Conservation (phyloP, 257 asterid species). For the Solanum appendiculatum region DNA sequence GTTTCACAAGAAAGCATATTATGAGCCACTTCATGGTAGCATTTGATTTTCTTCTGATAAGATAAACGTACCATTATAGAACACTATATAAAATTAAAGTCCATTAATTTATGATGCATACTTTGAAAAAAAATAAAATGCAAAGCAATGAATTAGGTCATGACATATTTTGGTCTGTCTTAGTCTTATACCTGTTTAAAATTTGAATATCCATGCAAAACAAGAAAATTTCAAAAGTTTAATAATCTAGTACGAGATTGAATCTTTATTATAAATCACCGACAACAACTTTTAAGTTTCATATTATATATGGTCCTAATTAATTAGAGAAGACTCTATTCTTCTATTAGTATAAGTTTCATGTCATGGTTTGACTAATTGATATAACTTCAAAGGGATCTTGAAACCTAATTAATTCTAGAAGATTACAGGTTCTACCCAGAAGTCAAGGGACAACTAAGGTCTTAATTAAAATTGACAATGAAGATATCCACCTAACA, state of each 20-base stretch:
- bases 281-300: neutral
- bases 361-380: neutral
- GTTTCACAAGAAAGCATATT: neutral
- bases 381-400: neutral
- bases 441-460: neutral
- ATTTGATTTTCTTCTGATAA: slow-evolving; percentile 3
- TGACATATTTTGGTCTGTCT: neutral
- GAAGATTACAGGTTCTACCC: neutral
- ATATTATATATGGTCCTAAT: neutral
- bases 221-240: neutral
- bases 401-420: neutral
- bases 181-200: neutral
- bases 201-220: neutral
- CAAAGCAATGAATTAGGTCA: neutral
- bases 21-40: slow-evolving; percentile 2
- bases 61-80: slow-evolving; percentile 12
- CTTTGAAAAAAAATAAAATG: neutral
- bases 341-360: neutral
- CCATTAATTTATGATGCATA: neutral
- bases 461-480: slow-evolving; percentile 18
- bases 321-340: neutral
- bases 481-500: slow-evolving; percentile 23
- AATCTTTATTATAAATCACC: neutral
- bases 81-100: slow-evolving; percentile 7
- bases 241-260: neutral